A percentile compares a stretch with the other conserved stretches of the same genome.
Evolutionary conservation across 176 grass and related monocot genomes (phyloP).

Genomic region (Guadua angustifolia): DNA sequence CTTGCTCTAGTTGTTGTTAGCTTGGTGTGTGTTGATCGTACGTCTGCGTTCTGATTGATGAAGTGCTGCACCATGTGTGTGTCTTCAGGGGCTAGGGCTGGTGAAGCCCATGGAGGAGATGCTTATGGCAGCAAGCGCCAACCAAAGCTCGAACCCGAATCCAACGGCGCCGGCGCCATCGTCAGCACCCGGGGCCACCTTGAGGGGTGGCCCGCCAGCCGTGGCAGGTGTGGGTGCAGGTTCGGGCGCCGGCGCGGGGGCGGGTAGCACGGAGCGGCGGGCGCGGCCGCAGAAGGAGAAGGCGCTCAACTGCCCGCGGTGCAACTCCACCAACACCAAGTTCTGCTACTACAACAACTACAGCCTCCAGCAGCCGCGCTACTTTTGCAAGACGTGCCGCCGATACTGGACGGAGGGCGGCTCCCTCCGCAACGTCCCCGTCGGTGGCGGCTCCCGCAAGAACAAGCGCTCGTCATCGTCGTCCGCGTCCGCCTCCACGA

Average conservation of each 20-base stretch:
- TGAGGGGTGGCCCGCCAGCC: slow-evolving; percentile 17
- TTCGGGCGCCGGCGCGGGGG: not conserved
- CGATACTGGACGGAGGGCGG: slow-evolving; percentile 97
- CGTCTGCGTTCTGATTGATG: slow-evolving; percentile 38
- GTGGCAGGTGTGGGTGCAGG: not conserved
- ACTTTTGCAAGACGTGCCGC: slow-evolving; percentile 98
- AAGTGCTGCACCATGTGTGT: slow-evolving; percentile 43
- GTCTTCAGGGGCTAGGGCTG: slow-evolving; percentile 63
- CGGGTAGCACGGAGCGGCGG: slow-evolving; percentile 58
- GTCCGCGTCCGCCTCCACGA: slow-evolving; percentile 21
- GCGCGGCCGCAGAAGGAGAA: slow-evolving; percentile 82
- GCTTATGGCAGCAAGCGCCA: slow-evolving; percentile 48
- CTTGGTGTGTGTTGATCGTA: slow-evolving; percentile 36
- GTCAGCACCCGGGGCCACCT: not conserved
- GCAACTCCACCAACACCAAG: slow-evolving; percentile 96
- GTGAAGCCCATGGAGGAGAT: slow-evolving; percentile 91
- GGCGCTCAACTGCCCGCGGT: slow-evolving; percentile 92
- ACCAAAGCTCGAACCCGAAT: slow-evolving; percentile 43
- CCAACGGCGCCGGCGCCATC: not conserved
- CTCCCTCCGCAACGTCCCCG: slow-evolving; percentile 88
- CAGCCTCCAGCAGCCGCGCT: slow-evolving; percentile 93
- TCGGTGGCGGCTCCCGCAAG: slow-evolving; percentile 91
- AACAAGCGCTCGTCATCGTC: slow-evolving; percentile 82
- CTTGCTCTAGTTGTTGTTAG: slow-evolving; percentile 43
- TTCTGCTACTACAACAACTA: slow-evolving; percentile 99